A percentile compares a stretch with the other conserved stretches of the same genome.
phyloP scores from a whole-genome alignment of 805 yeast species.

The Candida bentonensis region DNA sequence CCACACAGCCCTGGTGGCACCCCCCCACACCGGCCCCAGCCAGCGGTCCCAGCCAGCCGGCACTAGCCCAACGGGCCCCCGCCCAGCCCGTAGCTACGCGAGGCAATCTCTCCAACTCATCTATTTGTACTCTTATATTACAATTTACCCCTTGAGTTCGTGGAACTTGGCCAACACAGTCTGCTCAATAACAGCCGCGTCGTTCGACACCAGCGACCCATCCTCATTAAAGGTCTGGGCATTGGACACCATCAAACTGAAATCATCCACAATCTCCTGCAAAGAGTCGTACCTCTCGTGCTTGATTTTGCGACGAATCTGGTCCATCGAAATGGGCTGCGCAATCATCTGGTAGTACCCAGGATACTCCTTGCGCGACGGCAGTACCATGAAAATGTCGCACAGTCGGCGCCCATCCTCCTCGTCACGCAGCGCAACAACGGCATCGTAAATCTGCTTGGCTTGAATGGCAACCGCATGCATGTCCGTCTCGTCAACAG shows the following conservation, averaged over 20 bases:
- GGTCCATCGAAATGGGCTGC: slow-evolving; percentile 45
- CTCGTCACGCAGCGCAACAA: slow-evolving; percentile 22
- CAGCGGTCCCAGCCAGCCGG: too few relatives aligned
- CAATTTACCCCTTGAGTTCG: not conserved
- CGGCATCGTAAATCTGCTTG: slow-evolving; percentile 8
- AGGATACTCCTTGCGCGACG: slow-evolving; percentile 63
- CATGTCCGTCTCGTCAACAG: slow-evolving; percentile 9
- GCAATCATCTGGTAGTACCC: slow-evolving; percentile 63
- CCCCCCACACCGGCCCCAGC: too few relatives aligned
- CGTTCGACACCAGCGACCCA: slow-evolving; percentile 47
- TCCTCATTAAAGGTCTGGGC: slow-evolving; percentile 60
- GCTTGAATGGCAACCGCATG: slow-evolving; percentile 8
- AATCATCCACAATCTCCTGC: slow-evolving; percentile 36
- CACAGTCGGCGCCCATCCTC: slow-evolving; percentile 29
- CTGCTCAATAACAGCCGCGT: slow-evolving; percentile 27
- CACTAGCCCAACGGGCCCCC: too few relatives aligned
- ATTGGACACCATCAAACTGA: slow-evolving; percentile 45
- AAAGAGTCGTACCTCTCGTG: slow-evolving; percentile 23
- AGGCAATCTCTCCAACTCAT: too few relatives aligned
- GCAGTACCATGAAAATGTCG: slow-evolving; percentile 52
- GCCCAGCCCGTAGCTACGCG: too few relatives aligned
- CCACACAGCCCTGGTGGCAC: too few relatives aligned
- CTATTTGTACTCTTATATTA: not conserved
- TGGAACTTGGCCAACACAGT: not conserved
- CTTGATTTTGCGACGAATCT: slow-evolving; percentile 34